Percentiles rank a stretch among this genome's conserved stretches.
Evolutionary conservation across 192 early-diverging fungal species (phyloP).

Genomic region (Podila epigama): DNA sequence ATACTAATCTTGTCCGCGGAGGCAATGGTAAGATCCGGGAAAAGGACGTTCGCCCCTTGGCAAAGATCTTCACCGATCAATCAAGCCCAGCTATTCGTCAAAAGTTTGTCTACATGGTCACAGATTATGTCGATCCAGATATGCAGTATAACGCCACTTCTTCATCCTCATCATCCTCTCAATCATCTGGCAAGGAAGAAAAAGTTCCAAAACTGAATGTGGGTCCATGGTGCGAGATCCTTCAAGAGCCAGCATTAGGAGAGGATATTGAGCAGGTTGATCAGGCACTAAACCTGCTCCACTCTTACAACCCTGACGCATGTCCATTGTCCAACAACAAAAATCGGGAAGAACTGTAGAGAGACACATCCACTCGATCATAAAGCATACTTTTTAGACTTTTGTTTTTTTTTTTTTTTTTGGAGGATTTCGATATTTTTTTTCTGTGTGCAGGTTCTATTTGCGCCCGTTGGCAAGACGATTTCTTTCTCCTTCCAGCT

Average conservation of each 20-base stretch:
- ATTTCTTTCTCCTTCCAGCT: conserved; percentile 59
- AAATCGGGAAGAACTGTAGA: conserved; percentile 24
- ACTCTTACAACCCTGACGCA: conserved; percentile 29
- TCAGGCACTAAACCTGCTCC: conserved; percentile 22
- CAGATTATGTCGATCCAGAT: conserved; percentile 38
- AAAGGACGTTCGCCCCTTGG: conserved; percentile 16
- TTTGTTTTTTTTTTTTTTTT: conserved; percentile 17
- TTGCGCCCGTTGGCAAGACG: conserved; percentile 50
- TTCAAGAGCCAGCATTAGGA: conserved; percentile 6
- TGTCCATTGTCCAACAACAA: conserved; percentile 7
- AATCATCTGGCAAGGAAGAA: not conserved
- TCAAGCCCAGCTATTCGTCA: conserved; percentile 8
- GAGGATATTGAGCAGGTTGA: conserved; percentile 24
- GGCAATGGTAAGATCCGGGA: conserved; percentile 16
- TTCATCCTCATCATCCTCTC: too few species aligned
- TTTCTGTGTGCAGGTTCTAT: conserved; percentile 14
- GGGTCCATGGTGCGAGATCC: conserved; percentile 41
- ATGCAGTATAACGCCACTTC: conserved; percentile 29
- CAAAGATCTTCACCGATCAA: conserved; percentile 14
- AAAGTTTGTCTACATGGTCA: conserved; percentile 33
- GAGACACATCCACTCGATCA: not conserved
- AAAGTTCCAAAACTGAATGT: conserved; percentile 8
- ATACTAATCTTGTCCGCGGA: conserved; percentile 30
- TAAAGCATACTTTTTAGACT: not conserved
- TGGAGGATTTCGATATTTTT: too few species aligned